Percentiles rank a stretch among this genome's conserved stretches.
These are phyloP conservation scores for Leishmania guyanensis DNA, from an alignment of 208 protist species.

Conservation along the genomic window DNA sequence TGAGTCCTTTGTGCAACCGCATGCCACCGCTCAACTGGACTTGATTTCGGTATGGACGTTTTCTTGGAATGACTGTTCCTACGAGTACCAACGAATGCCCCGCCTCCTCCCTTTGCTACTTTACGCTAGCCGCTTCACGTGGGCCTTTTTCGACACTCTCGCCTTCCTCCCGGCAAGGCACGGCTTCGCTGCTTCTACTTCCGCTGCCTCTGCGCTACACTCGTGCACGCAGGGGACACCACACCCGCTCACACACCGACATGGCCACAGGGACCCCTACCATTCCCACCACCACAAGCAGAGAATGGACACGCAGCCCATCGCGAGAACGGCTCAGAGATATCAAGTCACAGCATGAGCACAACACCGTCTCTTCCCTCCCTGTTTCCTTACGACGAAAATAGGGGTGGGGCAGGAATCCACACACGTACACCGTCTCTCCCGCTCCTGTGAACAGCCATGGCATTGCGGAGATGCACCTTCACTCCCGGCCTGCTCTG, in stretches of 20 bases:
- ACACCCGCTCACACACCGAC: background rate
- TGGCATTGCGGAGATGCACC: background rate
- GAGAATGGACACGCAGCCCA: background rate
- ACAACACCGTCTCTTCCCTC: background rate
- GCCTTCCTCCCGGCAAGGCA: background rate
- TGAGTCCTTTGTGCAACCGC: background rate
- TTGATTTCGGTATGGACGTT: background rate
- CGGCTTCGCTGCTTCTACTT: background rate
- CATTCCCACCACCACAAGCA: background rate
- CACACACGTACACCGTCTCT: background rate
- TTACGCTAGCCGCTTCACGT: background rate
- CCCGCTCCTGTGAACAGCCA: background rate
- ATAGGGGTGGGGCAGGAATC: background rate
- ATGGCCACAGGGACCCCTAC: background rate
- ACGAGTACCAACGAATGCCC: background rate
- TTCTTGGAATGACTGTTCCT: background rate
- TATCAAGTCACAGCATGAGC: background rate
- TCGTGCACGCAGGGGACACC: too few relatives aligned
- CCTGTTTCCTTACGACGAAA: background rate
- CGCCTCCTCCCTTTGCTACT: background rate
- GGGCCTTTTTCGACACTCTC: background rate
- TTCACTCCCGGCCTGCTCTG: background rate
- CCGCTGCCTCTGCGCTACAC: background rate
- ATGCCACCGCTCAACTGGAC: background rate
- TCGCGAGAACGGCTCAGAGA: background rate